Conservation (phyloP, 2,329 filamentous ascomycete genomes). For the Diaporthe vaccinii region DNA sequence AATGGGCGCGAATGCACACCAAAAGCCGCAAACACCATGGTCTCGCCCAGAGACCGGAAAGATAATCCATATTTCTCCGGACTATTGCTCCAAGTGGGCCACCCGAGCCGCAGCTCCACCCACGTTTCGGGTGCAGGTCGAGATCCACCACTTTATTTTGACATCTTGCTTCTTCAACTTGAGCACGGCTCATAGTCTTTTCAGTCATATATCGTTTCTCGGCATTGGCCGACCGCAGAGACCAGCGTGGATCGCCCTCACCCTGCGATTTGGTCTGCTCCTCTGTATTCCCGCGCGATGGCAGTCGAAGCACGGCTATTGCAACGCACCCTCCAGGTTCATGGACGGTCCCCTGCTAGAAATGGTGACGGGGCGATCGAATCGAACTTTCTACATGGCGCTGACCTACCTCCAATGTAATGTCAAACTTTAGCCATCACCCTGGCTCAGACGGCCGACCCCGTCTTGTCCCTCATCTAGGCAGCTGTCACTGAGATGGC, state of each 20-base stretch:
- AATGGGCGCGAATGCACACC: background rate
- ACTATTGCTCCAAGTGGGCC: slow-evolving; percentile 3
- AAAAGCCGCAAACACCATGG: too few species aligned
- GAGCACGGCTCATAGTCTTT: background rate
- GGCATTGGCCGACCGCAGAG: background rate
- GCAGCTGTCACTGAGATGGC: slow-evolving; percentile 8
- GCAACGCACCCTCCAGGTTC: background rate
- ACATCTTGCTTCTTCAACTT: slow-evolving; percentile 21
- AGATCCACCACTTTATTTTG: slow-evolving; percentile 34
- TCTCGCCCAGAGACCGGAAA: background rate
- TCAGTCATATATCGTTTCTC: background rate
- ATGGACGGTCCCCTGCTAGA: background rate
- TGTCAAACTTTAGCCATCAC: background rate
- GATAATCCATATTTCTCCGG: background rate
- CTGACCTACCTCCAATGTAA: background rate
- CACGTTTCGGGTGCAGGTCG: slow-evolving; percentile 2
- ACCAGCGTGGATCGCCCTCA: background rate
- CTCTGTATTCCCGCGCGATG: background rate
- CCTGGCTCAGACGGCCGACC: slow-evolving; percentile 12
- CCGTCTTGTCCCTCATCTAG: background rate
- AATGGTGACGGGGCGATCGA: background rate
- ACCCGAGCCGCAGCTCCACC: slow-evolving; percentile 23
- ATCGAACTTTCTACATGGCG: background rate
- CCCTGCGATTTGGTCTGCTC: background rate
- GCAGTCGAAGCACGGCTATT: background rate